phyloP scores from a whole-genome alignment of 345 rosid species.

The Syzygium aqueum region DNA sequence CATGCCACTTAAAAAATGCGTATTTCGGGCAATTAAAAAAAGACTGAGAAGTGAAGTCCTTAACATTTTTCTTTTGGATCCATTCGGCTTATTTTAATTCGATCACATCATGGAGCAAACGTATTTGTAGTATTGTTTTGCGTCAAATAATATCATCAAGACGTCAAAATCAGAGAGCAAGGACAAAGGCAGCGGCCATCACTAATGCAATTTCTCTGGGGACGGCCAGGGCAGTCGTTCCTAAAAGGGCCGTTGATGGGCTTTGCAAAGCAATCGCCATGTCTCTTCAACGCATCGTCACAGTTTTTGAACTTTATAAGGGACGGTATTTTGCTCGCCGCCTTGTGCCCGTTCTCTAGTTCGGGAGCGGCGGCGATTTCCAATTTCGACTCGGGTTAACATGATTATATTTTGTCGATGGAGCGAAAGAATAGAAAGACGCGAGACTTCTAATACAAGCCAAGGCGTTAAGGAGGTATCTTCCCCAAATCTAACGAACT shows the following conservation, averaged over 20 bases:
- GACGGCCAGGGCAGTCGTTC: not conserved
- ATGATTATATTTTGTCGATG: not conserved
- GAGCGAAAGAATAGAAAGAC: not conserved
- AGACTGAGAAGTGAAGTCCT: not conserved
- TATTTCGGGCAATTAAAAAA: not conserved
- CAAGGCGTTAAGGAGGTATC: not conserved
- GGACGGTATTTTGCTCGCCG: not conserved
- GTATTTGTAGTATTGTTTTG: not conserved
- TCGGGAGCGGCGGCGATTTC: not conserved
- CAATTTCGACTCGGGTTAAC: no score
- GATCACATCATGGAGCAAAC: not conserved
- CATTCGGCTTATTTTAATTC: not conserved
- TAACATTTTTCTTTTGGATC: no score
- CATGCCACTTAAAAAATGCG: not conserved
- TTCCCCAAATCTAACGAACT: not conserved
- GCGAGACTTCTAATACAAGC: not conserved
- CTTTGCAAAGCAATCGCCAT: not conserved
- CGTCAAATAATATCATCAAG: no score
- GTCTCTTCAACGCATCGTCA: accelerated
- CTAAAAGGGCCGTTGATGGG: not conserved
- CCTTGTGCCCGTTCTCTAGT: not conserved
- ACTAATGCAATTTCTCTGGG: not conserved
- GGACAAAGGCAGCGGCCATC: not conserved
- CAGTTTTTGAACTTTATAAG: not conserved
- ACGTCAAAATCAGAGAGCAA: not conserved